Evolutionary conservation across 345 rosid genomes (phyloP).

Genomic region (Brassica nigra): DNA sequence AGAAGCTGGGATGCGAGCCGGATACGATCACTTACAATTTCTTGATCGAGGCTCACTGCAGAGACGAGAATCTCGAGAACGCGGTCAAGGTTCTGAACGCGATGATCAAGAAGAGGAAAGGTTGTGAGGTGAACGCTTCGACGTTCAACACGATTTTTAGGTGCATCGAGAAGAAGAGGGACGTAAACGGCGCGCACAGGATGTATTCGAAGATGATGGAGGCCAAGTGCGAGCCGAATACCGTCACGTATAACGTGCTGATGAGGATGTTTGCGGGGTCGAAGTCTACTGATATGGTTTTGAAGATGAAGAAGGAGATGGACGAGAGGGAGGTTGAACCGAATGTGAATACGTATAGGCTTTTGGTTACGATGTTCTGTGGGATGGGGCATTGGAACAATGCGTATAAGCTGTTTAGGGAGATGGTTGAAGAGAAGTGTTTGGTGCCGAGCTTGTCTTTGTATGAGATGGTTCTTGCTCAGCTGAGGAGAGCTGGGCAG

Average conservation of each 20-base stretch:
- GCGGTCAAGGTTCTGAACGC: slow-evolving; percentile 67
- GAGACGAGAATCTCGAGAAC: slow-evolving; percentile 63
- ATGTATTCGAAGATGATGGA: slow-evolving; percentile 77
- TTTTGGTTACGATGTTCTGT: slow-evolving; percentile 83
- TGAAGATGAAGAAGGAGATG: slow-evolving; percentile 94
- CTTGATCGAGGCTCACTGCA: slow-evolving; percentile 74
- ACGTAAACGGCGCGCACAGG: slow-evolving; percentile 81
- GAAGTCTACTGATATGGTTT: slow-evolving; percentile 83
- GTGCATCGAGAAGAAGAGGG: slow-evolving; percentile 67
- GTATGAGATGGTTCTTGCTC: slow-evolving; percentile 71
- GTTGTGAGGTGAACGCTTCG: slow-evolving; percentile 63
- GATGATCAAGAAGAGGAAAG: slow-evolving; percentile 65
- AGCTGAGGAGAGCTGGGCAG: slow-evolving; percentile 80
- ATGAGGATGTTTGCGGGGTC: slow-evolving; percentile 76
- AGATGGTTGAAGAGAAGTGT: slow-evolving; percentile 88
- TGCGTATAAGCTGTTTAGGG: slow-evolving; percentile 74
- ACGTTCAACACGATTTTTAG: slow-evolving; percentile 77
- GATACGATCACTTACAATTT: slow-evolving; percentile 76
- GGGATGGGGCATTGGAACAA: slow-evolving; percentile 97
- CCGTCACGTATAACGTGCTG: slow-evolving; percentile 72
- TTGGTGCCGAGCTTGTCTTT: slow-evolving; percentile 66
- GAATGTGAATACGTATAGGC: slow-evolving; percentile 78
- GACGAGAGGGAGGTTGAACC: slow-evolving; percentile 78
- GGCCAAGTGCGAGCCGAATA: slow-evolving; percentile 58
- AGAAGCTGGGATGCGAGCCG: slow-evolving; percentile 60